Evolutionary conservation across 371 early-diverging fungal genomes (phyloP), one percentile per base, ranked within the genome.

Genomic region (Conidiobolus incongruus): DNA sequence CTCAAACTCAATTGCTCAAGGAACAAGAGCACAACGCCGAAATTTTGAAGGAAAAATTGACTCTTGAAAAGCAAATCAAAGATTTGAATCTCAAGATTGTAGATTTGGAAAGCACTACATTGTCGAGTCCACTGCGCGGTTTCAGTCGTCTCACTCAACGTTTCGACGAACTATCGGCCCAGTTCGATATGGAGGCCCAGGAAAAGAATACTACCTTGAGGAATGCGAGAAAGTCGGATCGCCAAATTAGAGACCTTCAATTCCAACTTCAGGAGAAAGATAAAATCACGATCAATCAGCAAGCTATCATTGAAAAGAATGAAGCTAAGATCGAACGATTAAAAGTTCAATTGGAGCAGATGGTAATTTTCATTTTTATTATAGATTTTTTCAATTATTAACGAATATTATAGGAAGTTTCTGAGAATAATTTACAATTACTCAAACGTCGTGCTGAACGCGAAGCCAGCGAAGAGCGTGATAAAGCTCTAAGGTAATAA

Each of bases 221-320:
- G 44, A 59, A 62, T 21, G 49, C 61, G 7, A 65, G 81, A 17
- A 78, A 78, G 50, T 59, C 60, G n/a, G 85, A 83, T 46, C 64
- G 85, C 33, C 61, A 63, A 42, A 62, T 84, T 34, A 68, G 82
- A n/a, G 85, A 86, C 49, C 59, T 86, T 31, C 84, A 81, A 57
- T 72, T 74, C 57, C 81, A 82, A 52, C 46, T 86, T 5, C 53
- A 55, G 13, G 89, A 88, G 47, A 52, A 60, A 32, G 86, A 88
- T 24, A 79, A 80, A 58, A 45, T 60, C 35, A 77, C 74, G 63
- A 50, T 50, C 22, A 59, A 75, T 30, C 58, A 53, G 22, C 76
- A 79, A 12, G 79, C 80, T 24, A 83, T 83, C 35, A 51, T 67
- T 20, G 67, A 68, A 43, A 80, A 80, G 56, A 47, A 65, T 51